These are phyloP conservation scores for Leccinum longicurvipes DNA, from an alignment of 768 basidiomycete genomes.

Conservation along the genomic window DNA sequence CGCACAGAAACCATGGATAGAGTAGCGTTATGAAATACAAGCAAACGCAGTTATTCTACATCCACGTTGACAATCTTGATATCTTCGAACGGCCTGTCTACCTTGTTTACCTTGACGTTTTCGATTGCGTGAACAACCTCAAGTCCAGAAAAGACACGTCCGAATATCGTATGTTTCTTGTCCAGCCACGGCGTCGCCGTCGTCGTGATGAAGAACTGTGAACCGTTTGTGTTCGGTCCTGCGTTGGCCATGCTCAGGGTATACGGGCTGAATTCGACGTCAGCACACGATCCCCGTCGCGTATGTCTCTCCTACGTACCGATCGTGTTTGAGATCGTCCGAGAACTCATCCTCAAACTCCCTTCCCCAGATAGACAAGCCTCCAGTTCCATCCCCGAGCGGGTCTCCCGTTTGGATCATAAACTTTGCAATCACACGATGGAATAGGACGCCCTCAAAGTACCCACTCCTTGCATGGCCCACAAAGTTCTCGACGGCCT, in stretches of 20 bases:
- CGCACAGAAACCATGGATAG: conserved; percentile 40
- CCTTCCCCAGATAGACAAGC: conserved; percentile 83
- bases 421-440: conserved; percentile 97
- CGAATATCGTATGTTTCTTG: conserved; percentile 91
- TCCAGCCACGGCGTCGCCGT: conserved; percentile 93
- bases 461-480: conserved; percentile 86
- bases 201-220: conserved; percentile 98
- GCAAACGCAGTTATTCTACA: conserved; percentile 48
- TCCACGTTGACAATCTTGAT: conserved; percentile 85
- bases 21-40: conserved; percentile 41
- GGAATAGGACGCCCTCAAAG: conserved; percentile 93
- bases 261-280: conserved; percentile 63
- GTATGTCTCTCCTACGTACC: conserved; percentile 42
- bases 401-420: conserved; percentile 98
- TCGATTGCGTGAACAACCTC: conserved; percentile 92
- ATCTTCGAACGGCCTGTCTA: conserved; percentile 89
- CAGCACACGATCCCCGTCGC: neutral
- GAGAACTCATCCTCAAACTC: conserved; percentile 95
- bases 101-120: conserved; percentile 80
- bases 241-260: conserved; percentile 96
- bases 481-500: conserved; percentile 97
- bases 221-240: conserved; percentile 87
- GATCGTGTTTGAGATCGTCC: conserved; percentile 85
- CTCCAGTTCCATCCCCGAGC: conserved; percentile 91
- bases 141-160: conserved; percentile 79